Percentiles rank a stretch among this genome's conserved stretches.
phyloP scores from a whole-genome alignment of 2,329 filamentous ascomycete genomes.

The Xylaria multiplex region DNA sequence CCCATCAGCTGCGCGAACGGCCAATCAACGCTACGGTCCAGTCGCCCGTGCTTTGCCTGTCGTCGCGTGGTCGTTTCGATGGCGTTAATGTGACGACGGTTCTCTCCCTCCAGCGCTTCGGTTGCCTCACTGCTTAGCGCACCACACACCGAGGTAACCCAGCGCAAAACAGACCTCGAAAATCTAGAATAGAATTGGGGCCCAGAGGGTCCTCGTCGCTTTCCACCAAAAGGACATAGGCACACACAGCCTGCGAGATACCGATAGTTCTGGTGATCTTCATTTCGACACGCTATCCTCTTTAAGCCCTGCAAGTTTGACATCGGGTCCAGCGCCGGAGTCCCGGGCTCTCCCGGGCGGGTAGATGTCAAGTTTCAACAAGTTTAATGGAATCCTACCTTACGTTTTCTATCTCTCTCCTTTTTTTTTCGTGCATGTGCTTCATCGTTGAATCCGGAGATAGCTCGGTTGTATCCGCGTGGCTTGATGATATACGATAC shows the following conservation, averaged over 20 bases:
- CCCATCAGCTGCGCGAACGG: neutral
- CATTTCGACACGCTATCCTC: conserved; percentile 40
- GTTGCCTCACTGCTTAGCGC: conserved; percentile 1
- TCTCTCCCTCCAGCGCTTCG: neutral
- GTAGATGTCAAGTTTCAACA: neutral
- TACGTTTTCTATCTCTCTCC: neutral
- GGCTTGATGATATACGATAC: conserved; percentile 24
- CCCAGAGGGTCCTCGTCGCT: conserved; percentile 2
- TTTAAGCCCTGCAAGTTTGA: conserved; percentile 37
- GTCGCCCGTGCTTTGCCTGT: neutral
- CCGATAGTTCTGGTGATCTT: conserved; percentile 48
- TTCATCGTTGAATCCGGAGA: conserved; percentile 5
- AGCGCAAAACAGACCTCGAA: neutral
- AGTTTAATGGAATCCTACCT: neutral
- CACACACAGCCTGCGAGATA: conserved; percentile 38
- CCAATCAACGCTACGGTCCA: conserved; percentile 5
- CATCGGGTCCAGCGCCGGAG: conserved; percentile 31
- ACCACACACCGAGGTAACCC: conserved; percentile 9
- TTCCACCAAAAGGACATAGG: conserved; percentile 10
- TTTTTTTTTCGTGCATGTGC: neutral
- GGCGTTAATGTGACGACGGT: conserved; percentile 17
- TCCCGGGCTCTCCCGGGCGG: conserved; percentile 20
- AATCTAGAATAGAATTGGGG: neutral
- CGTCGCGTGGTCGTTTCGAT: conserved; percentile 10
- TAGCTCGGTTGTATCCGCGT: conserved; percentile 21